phyloP scores from a whole-genome alignment of 2,329 filamentous ascomycete species.

The Aspergillus versicolor region DNA sequence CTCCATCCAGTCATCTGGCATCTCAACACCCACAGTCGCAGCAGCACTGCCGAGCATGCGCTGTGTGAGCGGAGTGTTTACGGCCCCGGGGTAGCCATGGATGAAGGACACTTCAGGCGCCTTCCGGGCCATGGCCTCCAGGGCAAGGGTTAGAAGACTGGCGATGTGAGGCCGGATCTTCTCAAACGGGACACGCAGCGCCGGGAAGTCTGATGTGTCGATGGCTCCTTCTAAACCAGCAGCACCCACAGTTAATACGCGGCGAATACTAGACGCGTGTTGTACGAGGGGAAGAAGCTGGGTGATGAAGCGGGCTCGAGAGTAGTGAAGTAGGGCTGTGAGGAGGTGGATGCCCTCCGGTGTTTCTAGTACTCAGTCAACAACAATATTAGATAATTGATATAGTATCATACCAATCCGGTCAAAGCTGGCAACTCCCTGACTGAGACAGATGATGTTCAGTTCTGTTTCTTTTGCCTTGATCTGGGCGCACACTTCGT shows the following conservation, averaged over 20 bases:
- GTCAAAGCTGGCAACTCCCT: neutral
- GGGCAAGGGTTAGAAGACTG: neutral
- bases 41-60: neutral
- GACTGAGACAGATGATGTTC: conserved; percentile 3
- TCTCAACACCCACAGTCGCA: neutral
- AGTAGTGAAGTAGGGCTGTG: conserved; percentile 56
- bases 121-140: neutral
- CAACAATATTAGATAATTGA: no score
- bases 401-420: neutral
- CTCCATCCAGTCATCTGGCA: neutral
- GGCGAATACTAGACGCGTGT: conserved; percentile 3
- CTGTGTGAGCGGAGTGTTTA: neutral
- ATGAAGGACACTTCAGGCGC: conserved; percentile 1
- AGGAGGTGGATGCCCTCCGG: conserved; percentile 56
- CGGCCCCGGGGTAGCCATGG: neutral
- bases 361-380: conserved; percentile 30
- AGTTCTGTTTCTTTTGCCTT: conserved; percentile 35
- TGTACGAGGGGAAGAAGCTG: conserved; percentile 59
- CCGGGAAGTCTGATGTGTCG: neutral
- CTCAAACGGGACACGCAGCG: neutral
- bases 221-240: neutral
- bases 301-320: conserved; percentile 55
- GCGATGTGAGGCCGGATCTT: neutral
- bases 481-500: neutral
- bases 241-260: conserved; percentile 1